These are phyloP conservation scores for Chaetomiaceae sp. DNA, from an alignment of 2,329 filamentous ascomycete genomes.

Conservation along the genomic window DNA sequence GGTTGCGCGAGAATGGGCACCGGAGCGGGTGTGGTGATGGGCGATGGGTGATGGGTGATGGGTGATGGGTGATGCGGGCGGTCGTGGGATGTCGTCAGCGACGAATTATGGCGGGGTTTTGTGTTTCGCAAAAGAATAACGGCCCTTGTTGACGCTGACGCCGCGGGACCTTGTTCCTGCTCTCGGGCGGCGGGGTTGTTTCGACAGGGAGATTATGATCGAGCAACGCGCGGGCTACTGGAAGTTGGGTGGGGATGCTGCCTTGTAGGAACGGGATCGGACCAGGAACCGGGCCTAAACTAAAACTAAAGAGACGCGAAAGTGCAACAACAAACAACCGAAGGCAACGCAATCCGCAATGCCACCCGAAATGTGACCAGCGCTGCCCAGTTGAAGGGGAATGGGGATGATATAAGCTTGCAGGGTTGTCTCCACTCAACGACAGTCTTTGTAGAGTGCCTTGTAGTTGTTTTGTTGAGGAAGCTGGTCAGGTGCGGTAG, in stretches of 20 bases:
- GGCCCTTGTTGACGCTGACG: slow-evolving; percentile 21
- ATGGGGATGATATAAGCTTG: neutral
- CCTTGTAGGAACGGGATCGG: slow-evolving; percentile 3
- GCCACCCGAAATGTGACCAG: neutral
- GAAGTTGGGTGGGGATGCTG: slow-evolving; percentile 5
- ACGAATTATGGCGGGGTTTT: slow-evolving; percentile 33
- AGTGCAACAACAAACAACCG: slow-evolving; percentile 4
- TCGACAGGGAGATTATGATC: slow-evolving; percentile 2
- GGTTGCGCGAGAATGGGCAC: neutral
- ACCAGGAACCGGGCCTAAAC: neutral
- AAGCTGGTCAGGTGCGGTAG: neutral
- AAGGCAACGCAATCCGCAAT: neutral
- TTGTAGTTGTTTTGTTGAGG: neutral
- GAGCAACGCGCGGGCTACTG: neutral
- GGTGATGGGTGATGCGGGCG: slow-evolving; percentile 5
- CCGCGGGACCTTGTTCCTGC: slow-evolving; percentile 12
- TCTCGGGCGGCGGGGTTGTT: slow-evolving; percentile 2
- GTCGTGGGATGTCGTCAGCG: slow-evolving; percentile 29
- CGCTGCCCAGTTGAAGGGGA: neutral
- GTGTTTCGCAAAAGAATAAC: slow-evolving; percentile 30
- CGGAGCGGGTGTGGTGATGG: slow-evolving; percentile 1
- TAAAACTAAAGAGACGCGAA: no score
- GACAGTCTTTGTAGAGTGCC: no score
- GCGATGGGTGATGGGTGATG: slow-evolving; percentile 5
- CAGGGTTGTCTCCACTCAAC: neutral